Evolutionary conservation across 1,284 basidiomycete genomes (phyloP), one percentile per base, ranked within the genome.

Genomic region (Fomes fomentarius): DNA sequence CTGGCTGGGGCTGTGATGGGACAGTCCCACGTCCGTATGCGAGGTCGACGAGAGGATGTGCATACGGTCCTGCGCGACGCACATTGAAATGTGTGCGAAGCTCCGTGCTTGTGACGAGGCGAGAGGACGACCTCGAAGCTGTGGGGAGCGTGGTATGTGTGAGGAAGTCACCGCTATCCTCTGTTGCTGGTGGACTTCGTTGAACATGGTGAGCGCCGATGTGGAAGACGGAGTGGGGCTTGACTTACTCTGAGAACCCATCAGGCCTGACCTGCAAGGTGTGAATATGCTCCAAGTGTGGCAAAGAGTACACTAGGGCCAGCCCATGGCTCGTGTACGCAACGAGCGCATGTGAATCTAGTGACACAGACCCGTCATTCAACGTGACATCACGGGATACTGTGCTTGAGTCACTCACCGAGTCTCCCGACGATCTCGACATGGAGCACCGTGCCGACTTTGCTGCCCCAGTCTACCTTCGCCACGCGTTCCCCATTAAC

Each of bases 291-390:
- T 89, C 84, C 24, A 90, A 74, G 61, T 78, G 74, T 2, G 91
- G 91, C 9, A 93, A 73, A 0, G 89, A 84, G 71, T 91, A 93
- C 11, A 86, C 75, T 6, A 85, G 69, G 0, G 75, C 82, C 22
- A 81, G 76, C 7, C 77, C 71, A 63, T 66, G 72, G 47, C 82
- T 82, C 0, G 85, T 89, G 58, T 88, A 79, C 14, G 81, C 83
- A 14, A 89, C 82, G 17, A 93, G 69, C 1, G 83, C 84, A 58
- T 76, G 75, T 4, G 80, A 82, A 41, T 81, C 85, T 88, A n/a
- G n/a, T 19, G 17, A 7, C 6, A 19, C n/a, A 38, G 17, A 38
- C 10, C 11, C 14, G 35, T 38, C 35, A 38, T 12, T 40, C 8
- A 15, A 3, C 10, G 39, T 21, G 21, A 21, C 37, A 39, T 14